These are phyloP conservation scores for Ophiostoma novo-ulmi DNA, from an alignment of 2,329 filamentous ascomycete species.

Conservation along the genomic window DNA sequence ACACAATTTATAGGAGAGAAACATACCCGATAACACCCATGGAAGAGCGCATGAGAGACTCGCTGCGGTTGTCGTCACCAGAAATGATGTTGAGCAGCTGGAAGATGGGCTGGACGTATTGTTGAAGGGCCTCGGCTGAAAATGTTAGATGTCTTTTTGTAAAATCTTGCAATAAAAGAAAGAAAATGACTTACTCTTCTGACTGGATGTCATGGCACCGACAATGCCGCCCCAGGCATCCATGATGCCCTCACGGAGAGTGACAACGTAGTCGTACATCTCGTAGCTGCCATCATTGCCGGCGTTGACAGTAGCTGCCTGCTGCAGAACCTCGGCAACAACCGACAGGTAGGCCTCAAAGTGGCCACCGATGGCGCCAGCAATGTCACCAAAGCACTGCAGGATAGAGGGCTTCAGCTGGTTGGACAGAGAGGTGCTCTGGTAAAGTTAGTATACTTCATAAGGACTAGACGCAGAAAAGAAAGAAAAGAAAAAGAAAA, in stretches of 20 bases:
- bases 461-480: slow-evolving; percentile 5
- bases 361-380: slow-evolving; percentile 81
- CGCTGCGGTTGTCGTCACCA: slow-evolving; percentile 79
- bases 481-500: slow-evolving; percentile 24
- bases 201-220: slow-evolving; percentile 80
- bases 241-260: slow-evolving; percentile 94
- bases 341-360: slow-evolving; percentile 92
- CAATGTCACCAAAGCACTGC: slow-evolving; percentile 97
- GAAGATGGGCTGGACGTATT: slow-evolving; percentile 81
- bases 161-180: not conserved
- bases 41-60: slow-evolving; percentile 82
- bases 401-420: slow-evolving; percentile 98
- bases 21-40: slow-evolving; percentile 96
- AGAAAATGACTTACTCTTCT: slow-evolving; percentile 57
- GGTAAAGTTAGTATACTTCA: slow-evolving; percentile 21
- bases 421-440: slow-evolving; percentile 82
- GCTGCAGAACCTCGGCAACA: slow-evolving; percentile 88
- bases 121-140: slow-evolving; percentile 63
- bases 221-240: slow-evolving; percentile 98
- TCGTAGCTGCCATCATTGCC: slow-evolving; percentile 79
- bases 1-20: not conserved
- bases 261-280: slow-evolving; percentile 95
- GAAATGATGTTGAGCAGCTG: slow-evolving; percentile 75
- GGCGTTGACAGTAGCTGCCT: slow-evolving; percentile 78
- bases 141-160: slow-evolving; percentile 15